A percentile compares a stretch with the other conserved stretches of the same genome.
phyloP scores from a whole-genome alignment of 495 filamentous ascomycete species.

The Astrothelium macrocarpum region DNA sequence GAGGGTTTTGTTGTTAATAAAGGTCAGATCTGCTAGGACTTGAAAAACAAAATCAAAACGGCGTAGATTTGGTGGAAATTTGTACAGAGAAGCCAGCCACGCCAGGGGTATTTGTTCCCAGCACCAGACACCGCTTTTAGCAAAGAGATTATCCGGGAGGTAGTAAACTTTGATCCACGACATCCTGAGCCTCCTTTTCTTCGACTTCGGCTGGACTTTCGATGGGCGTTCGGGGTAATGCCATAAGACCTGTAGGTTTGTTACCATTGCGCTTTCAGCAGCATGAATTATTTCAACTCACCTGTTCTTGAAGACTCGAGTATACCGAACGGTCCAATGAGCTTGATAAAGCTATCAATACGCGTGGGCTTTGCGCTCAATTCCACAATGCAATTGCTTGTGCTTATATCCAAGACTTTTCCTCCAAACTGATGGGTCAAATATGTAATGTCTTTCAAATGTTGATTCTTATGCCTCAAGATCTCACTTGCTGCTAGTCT shows the following conservation, averaged over 20 bases:
- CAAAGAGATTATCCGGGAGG: constrained; percentile 66
- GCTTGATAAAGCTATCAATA: constrained; percentile 96
- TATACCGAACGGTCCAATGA: constrained; percentile 91
- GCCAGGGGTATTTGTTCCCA: neutral
- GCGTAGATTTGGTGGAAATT: neutral
- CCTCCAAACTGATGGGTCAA: constrained; percentile 95
- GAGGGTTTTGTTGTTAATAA: constrained; percentile 89
- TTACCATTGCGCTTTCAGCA: neutral
- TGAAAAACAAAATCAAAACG: neutral
- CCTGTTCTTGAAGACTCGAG: constrained; percentile 85
- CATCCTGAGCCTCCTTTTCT: constrained; percentile 77
- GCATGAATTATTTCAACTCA: constrained; percentile 14
- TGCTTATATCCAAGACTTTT: constrained; percentile 95
- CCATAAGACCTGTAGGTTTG: constrained; percentile 63
- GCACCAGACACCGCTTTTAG: neutral
- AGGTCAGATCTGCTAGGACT: constrained; percentile 47
- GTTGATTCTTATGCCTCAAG: constrained; percentile 90
- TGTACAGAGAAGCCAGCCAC: neutral
- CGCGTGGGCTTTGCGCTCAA: constrained; percentile 84
- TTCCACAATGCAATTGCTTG: constrained; percentile 96
- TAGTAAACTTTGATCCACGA: constrained; percentile 86
- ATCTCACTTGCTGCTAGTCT: constrained; percentile 77
- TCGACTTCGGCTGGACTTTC: constrained; percentile 59
- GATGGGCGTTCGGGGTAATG: constrained; percentile 84
- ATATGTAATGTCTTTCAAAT: constrained; percentile 87